Conservation (phyloP, 2,329 filamentous ascomycete species). For the Aspergillus brunneoviolaceus region DNA sequence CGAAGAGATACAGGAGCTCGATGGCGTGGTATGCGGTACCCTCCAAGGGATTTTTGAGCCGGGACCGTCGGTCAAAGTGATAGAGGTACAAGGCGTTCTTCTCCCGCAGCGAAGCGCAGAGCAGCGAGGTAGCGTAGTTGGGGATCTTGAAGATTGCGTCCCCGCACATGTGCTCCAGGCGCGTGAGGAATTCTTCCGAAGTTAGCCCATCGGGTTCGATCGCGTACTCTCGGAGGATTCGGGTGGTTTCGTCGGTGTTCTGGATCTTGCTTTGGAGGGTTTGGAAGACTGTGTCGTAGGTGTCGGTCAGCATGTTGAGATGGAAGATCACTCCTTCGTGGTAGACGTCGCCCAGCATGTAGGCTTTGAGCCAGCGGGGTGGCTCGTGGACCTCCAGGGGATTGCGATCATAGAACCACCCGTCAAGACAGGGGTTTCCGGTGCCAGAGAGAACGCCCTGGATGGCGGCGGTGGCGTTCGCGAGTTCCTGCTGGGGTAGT, state of each 20-base stretch:
- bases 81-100: constrained; percentile 17
- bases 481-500: constrained; percentile 25
- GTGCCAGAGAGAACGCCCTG: constrained; percentile 25
- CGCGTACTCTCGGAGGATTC: constrained; percentile 22
- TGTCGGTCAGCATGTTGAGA: constrained; percentile 21
- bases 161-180: constrained; percentile 28
- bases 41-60: constrained; percentile 22
- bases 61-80: constrained; percentile 29
- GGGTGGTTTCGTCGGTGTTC: constrained; percentile 13
- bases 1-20: constrained; percentile 27
- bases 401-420: constrained; percentile 24
- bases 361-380: constrained; percentile 23
- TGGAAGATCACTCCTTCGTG: constrained; percentile 31
- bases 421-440: constrained; percentile 28
- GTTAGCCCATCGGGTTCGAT: constrained; percentile 14
- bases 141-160: constrained; percentile 28
- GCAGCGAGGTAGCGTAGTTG: constrained; percentile 19
- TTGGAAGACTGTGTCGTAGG: constrained; percentile 16
- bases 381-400: constrained; percentile 16
- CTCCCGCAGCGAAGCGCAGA: neutral
- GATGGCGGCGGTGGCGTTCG: constrained; percentile 23
- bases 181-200: constrained; percentile 11
- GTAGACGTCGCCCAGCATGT: constrained; percentile 28
- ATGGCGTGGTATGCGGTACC: constrained; percentile 30
- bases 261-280: constrained; percentile 13